phyloP scores from a whole-genome alignment of 108 stramenopile species.

The Cyclotella sp. region DNA sequence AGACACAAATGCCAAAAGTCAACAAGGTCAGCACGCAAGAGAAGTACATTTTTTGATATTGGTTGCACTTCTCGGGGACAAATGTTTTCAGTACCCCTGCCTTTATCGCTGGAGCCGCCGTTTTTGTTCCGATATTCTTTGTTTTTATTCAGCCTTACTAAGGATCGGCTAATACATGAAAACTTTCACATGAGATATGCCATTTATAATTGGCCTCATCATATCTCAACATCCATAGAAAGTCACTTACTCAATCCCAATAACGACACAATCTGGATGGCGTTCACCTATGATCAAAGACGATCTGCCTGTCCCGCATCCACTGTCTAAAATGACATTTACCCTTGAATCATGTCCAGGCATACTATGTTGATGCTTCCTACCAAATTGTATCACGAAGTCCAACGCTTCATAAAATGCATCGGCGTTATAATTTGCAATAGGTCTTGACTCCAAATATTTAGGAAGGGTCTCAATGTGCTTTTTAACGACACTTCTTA shows the following conservation, averaged over 20 bases:
- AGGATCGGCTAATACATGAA: constrained; percentile 58
- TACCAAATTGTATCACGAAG: constrained; percentile 29
- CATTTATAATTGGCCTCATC: not conserved
- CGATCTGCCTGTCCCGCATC: constrained; percentile 89
- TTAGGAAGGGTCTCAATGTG: constrained; percentile 38
- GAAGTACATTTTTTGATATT: constrained; percentile 53
- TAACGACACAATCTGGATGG: constrained; percentile 70
- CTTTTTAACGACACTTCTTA: constrained; percentile 50
- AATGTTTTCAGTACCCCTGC: not conserved
- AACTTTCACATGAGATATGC: not conserved
- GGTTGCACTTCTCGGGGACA: not conserved
- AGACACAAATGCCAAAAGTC: constrained; percentile 85
- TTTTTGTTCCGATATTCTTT: constrained; percentile 17
- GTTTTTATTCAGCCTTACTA: constrained; percentile 67
- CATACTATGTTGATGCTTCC: not conserved
- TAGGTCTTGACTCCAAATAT: constrained; percentile 54
- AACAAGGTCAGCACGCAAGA: constrained; percentile 86
- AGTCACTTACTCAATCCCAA: constrained; percentile 80
- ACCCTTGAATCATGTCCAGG: constrained; percentile 8
- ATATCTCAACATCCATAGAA: not conserved
- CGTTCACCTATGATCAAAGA: constrained; percentile 58
- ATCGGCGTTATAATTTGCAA: constrained; percentile 60
- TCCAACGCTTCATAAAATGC: constrained; percentile 63
- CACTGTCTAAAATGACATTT: constrained; percentile 79
- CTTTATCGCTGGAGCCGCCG: constrained; percentile 5